Base-by-base conservation (phyloP, 2,329 filamentous ascomycete genomes). In the Exserohilum turcica region DNA sequence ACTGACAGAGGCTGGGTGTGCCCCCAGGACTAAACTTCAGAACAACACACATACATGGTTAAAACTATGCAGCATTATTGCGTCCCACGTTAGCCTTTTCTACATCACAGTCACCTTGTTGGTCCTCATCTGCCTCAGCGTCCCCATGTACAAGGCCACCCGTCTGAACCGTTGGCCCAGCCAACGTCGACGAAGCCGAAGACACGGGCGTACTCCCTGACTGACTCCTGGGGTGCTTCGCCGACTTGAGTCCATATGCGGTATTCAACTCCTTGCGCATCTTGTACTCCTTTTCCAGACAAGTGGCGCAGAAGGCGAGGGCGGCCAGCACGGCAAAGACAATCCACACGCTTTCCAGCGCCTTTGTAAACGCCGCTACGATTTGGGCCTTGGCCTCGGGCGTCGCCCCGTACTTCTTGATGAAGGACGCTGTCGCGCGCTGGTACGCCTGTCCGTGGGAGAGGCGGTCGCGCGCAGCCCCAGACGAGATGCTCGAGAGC, bases 261-360 rank as follows among this genome's bases (percentile, higher is more conserved):
- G 75, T 78, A 39, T 77, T 70, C 32, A 78, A 57, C 15, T 73
- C 68, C 10, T 67, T 72, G 35, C 75, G 61, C 59, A 79, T 61
- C 56, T 71, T 66, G 12, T 77, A 54, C 52, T 76, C 65, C 43
- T 72, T 71, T 56, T 75, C 72, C 1, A 70, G 57, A 15, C 73
- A 74, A 1, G 65, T 68, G 13, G 75, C 28, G 3, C 72, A 24
- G 18, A 78, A 75, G 1, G 66, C 69, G 5, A 74, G 19, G 0
- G 51, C 70, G 0, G 68, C 62, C 19, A 78, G 61, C 0, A 64
- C 61, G 0, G 76, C 62, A 8, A 70, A 70, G 1, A 77, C 61
- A 3, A 74, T 57, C 74, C 77, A 80, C 2, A 77, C 68, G n/a
- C 58, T 56, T 40, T 63, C 70, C 35, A 79, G 57, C 1, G 71